Conservation (phyloP, 306 rosid genomes). For the Cucurbita maxima region DNA sequence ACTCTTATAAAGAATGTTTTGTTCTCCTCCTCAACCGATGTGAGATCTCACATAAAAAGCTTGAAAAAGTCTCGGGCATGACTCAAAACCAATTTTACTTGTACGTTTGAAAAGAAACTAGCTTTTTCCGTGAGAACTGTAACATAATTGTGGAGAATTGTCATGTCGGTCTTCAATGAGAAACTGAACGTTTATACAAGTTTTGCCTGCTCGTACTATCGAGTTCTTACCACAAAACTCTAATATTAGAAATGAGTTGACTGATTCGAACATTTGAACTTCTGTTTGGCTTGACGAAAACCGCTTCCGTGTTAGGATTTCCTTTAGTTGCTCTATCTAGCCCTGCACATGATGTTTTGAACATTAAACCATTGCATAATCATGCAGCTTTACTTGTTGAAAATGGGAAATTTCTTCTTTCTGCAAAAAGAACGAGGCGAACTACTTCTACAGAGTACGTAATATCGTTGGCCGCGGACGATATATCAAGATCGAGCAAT, state of each 20-base stretch:
- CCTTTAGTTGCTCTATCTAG: background rate
- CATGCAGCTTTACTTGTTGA: conserved; percentile 68
- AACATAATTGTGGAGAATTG: background rate
- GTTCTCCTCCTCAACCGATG: too few relatives aligned
- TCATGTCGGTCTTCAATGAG: background rate
- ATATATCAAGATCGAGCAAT: conserved; percentile 69
- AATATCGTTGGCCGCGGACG: conserved; percentile 71
- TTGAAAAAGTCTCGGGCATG: background rate
- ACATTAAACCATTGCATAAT: conserved; percentile 10
- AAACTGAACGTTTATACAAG: background rate
- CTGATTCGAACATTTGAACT: background rate
- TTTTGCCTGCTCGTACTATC: background rate
- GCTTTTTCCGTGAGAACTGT: background rate
- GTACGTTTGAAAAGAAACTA: background rate
- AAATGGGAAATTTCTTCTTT: conserved; percentile 85
- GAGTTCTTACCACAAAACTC: background rate
- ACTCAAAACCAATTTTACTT: background rate
- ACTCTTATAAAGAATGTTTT: too few relatives aligned
- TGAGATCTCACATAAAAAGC: background rate
- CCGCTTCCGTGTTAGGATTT: background rate
- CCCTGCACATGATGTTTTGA: background rate
- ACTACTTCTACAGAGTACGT: conserved; percentile 78
- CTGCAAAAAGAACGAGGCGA: conserved; percentile 75
- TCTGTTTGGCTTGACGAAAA: background rate
- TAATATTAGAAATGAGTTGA: background rate